Evolutionary conservation across 129 eudicot genomes (phyloP), one percentile per base, ranked within the genome.

Genomic region (Silybum marianum): DNA sequence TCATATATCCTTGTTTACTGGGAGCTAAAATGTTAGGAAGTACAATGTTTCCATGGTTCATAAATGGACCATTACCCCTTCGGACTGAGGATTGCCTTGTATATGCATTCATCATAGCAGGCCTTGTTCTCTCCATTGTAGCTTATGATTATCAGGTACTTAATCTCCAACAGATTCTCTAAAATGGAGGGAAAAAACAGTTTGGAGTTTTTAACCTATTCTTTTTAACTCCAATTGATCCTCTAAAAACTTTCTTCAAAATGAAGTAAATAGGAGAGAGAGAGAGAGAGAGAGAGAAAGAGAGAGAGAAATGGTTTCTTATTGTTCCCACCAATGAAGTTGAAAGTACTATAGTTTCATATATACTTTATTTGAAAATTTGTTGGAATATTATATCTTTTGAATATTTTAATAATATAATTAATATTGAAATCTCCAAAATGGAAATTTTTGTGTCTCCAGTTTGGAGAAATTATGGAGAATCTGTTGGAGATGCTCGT

Each of bases 131-230:
- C 63, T 91, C 99, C 51, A 69, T 91, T 18, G 91, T 89, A 66
- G 98, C 99, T 77, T 93, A 92, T 81, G 99, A 95, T 86, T 95
- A 95, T 87, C 99, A 95, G 97, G 99, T 95, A 78, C 71, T 28
- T 62, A 58, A 58, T 58, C 22, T 58, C n/a, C 23, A 58, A 58
- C 66, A 58, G 9, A 6, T 58, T 58, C 66, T 58, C 10, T 2
- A 58, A 58, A 54, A 18, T 58, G 66, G 24, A 58, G 23, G n/a
- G n/a, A 58, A n/a, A 7, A 9, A 58, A 18, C 24, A 30, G 25
- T 60, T 18, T 58, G 23, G 66, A 58, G 65, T 54, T 54, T 51
- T 48, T 2, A 40, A 40, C 48, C 48, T 40, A 1, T 40, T 40
- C 2, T 54, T 58, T 58, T 58, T 14, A 2, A 18, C 66, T 58